Evolutionary conservation across 1,139 yeast genomes (phyloP).

Genomic region (Pichia inconspicua): DNA sequence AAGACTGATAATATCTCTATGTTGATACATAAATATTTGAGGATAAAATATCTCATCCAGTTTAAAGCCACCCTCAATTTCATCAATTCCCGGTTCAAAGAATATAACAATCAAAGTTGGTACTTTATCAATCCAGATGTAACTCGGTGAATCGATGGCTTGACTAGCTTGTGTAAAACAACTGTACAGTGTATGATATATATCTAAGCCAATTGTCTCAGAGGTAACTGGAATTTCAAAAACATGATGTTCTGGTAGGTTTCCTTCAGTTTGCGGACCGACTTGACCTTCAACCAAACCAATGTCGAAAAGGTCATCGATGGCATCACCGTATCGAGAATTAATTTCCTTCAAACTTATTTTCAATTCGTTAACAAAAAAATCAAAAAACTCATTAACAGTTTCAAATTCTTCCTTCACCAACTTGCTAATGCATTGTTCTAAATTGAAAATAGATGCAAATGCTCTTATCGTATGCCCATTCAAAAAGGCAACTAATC

Average conservation of each 20-base stretch:
- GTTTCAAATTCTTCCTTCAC: constrained; percentile 27
- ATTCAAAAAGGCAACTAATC: constrained; percentile 37
- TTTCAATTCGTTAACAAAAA: constrained; percentile 14
- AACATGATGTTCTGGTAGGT: constrained; percentile 14
- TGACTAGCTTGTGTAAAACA: constrained; percentile 27
- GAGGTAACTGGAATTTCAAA: constrained; percentile 27
- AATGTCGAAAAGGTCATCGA: constrained; percentile 19
- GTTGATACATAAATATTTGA: constrained; percentile 33
- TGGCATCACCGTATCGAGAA: constrained; percentile 5
- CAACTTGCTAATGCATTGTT: constrained; percentile 25
- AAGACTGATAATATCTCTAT: constrained; percentile 13
- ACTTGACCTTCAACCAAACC: constrained; percentile 13
- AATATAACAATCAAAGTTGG: constrained; percentile 35
- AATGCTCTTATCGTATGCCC: constrained; percentile 34
- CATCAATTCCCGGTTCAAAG: constrained; percentile 30
- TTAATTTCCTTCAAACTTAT: constrained; percentile 13
- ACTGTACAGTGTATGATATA: constrained; percentile 29
- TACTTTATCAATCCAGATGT: constrained; percentile 27
- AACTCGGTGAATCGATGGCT: constrained; percentile 21
- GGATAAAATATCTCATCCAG: constrained; percentile 36
- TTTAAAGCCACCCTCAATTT: constrained; percentile 30
- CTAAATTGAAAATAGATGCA: constrained; percentile 33
- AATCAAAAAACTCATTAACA: constrained; percentile 22
- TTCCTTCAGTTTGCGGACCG: constrained; percentile 7
- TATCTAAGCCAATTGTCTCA: constrained; percentile 21